Evolutionary conservation across 768 basidiomycete species (phyloP), one percentile per base, ranked within the genome.

Genomic region (Auricularia sp.): DNA sequence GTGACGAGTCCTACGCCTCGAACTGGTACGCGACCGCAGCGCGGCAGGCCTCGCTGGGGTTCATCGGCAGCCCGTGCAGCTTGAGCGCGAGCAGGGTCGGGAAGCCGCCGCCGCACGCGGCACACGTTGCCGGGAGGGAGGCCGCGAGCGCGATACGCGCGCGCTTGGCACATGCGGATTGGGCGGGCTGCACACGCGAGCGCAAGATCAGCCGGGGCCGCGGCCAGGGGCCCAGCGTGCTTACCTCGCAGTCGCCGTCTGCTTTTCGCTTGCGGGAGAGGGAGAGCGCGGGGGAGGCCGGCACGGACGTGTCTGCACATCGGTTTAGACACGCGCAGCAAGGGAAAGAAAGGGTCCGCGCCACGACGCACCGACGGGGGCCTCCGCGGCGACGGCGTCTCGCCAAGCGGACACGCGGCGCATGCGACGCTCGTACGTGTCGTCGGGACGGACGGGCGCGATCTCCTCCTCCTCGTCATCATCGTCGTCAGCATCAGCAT

Each of bases 11-110:
- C 21, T 51, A 51, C 47, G 47, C 47, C 73, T 91, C 89, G 65
- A 90, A 83, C 29, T 83, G 83, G 73, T 91, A 91, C 68, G 86
- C 84, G 70, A 90, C 89, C 11, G 89, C 89, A 62, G 81, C 81
- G 65, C 81, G 82, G 70, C 89, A 91, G 6, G 89, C 89, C 70
- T 89, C 87, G 70, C 21, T 51, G 11, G 47, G 47, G 47, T 51
- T 51, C 21, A 21, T 21, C 18, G 21, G 47, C 21, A 21, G 21
- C 47, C 47, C 47, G 65, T 66, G 21, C 63, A 63, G 58, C 54
- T 66, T 13, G 63, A 66, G 21, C 89, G 89, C 11, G 89, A 90
- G 88, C 89, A 90, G 62, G 89, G 89, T 54, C 89, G 79, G 14
- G 88, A 90, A 63, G 89, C 90, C 21, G 85, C 81, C 80, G 89